Percentiles rank a stretch among this genome's conserved stretches.
Evolutionary conservation across 2,329 filamentous ascomycete genomes (phyloP).

Genomic region (Pseudocercospora fijiensis): DNA sequence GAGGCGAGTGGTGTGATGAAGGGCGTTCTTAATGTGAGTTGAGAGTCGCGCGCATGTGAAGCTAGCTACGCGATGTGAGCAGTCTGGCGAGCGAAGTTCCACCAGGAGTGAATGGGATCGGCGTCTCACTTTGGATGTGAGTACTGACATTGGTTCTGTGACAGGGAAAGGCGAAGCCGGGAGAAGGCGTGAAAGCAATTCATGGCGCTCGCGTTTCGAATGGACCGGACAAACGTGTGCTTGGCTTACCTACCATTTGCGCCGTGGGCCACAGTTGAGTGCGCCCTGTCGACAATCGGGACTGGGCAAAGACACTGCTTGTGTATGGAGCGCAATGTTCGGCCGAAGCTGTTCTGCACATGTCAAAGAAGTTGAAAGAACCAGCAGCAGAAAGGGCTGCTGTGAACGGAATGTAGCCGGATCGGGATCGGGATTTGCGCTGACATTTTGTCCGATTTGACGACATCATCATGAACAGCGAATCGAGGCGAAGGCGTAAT

Average conservation of each 20-base stretch:
- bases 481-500: background rate
- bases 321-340: background rate
- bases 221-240: slow-evolving; percentile 5
- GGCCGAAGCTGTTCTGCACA: background rate
- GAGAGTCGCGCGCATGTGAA: background rate
- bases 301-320: background rate
- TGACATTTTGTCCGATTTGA: background rate
- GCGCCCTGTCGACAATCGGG: background rate
- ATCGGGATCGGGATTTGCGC: background rate
- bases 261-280: background rate
- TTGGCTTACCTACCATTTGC: slow-evolving; percentile 9
- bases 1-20: background rate
- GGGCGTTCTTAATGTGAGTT: background rate
- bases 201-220: slow-evolving; percentile 2
- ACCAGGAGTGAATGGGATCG: background rate
- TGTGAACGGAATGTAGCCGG: background rate
- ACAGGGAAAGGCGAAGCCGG: background rate
- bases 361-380: background rate
- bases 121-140: background rate
- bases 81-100: slow-evolving; percentile 1
- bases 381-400: too few relatives aligned
- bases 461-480: background rate
- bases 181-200: background rate
- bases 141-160: background rate
- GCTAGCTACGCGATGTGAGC: background rate